Percentiles rank a stretch among this genome's conserved stretches.
Conservation (phyloP, 2,329 filamentous ascomycete species). For the Fusarium nodosum region DNA sequence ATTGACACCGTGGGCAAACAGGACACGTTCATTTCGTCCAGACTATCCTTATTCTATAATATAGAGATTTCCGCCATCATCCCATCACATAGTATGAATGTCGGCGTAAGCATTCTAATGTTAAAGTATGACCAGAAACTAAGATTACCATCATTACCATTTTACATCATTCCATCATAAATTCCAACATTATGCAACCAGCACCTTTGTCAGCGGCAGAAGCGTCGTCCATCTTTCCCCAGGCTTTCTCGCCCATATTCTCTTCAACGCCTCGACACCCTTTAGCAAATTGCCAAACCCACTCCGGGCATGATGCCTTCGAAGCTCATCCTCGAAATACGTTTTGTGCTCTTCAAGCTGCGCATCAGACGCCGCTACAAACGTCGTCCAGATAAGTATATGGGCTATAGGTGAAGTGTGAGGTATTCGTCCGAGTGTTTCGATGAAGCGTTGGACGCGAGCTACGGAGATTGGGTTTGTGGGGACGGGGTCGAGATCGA, state of each 20-base stretch:
- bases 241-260: constrained; percentile 43
- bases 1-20: no score
- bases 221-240: constrained; percentile 48
- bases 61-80: no score
- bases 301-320: constrained; percentile 39
- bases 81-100: no score
- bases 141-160: not conserved
- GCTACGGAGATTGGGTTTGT: constrained; percentile 25
- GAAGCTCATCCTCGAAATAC: constrained; percentile 42
- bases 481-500: constrained; percentile 8
- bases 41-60: no score
- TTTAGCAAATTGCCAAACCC: constrained; percentile 47
- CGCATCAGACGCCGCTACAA: constrained; percentile 48
- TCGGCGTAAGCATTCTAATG: not conserved
- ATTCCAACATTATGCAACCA: constrained; percentile 47
- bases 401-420: constrained; percentile 39
- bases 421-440: constrained; percentile 41
- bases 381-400: constrained; percentile 50
- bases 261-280: constrained; percentile 43
- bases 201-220: constrained; percentile 42
- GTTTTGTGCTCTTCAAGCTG: constrained; percentile 46
- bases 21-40: no score
- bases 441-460: constrained; percentile 47
- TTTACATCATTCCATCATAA: not conserved
- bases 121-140: constrained; percentile 22